Base-by-base conservation (phyloP, 352 stramenopile genomes). In the Pythium grandisporangium region DNA sequence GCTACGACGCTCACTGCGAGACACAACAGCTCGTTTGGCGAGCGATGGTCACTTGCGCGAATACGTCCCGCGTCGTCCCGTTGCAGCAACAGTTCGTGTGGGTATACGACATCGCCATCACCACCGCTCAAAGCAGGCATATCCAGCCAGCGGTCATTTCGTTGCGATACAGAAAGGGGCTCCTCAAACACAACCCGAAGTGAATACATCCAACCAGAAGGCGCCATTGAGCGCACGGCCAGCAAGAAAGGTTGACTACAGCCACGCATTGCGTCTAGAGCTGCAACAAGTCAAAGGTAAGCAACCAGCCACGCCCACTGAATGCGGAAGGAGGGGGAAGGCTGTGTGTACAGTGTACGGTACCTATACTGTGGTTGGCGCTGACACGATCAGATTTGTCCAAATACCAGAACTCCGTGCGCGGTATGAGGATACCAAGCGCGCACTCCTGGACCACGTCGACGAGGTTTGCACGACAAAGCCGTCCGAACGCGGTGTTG, bases 361-460 rank as follows among this genome's bases (percentile, higher is more conserved):
- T n/a, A n/a, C n/a, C n/a, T n/a, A n/a, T n/a, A n/a, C n/a, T n/a
- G n/a, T n/a, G n/a, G n/a, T n/a, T n/a, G n/a, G 10, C 33, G 33
- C 10, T 32, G 8, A 14, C 27, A 22, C 42, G 27, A 17, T 23
- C 33, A 10, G 37, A n/a, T 13, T n/a, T 10, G 46, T 20, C 38
- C 22, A 24, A 43, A 25, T 55, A 6, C 30, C 42, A 67, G 64
- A 78, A 29, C 42, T 84, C n/a, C 45, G 68, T 24, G 50, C 53
- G 22, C 69, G 58, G 14, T 87, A 83, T 36, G 53, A 71, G 16
- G 70, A 81, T 13, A 65, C 55, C 23, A 84, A 84, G 46, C 53
- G 53, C 17, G 37, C 63, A n/a, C 51, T 83, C 25, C 55, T 87
- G 5, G 68, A 81, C 52, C 72, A 76, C 21, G 47, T 79, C 23